Evolutionary conservation across 2,329 filamentous ascomycete genomes (phyloP).

Genomic region (Arachnomyces sp.): DNA sequence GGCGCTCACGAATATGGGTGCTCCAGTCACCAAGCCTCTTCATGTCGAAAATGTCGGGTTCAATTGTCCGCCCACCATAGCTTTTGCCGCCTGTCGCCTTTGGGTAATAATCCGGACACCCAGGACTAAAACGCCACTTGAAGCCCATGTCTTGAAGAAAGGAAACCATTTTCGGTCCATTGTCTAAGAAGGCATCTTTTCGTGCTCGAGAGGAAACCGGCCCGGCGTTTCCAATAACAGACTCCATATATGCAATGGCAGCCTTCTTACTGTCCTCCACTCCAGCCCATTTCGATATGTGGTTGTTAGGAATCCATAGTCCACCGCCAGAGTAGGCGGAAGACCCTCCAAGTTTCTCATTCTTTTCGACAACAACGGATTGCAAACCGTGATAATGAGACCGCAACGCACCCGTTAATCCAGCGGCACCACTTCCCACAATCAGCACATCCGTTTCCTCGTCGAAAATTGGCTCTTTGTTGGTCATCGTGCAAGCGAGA

Average conservation of each 20-base stretch:
- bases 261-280: constrained; percentile 19
- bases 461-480: background rate
- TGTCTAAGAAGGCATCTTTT: constrained; percentile 21
- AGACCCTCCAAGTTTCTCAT: constrained; percentile 25
- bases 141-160: constrained; percentile 19
- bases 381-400: constrained; percentile 16
- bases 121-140: constrained; percentile 16
- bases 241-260: constrained; percentile 20
- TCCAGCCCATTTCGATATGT: constrained; percentile 11
- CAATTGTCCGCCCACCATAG: constrained; percentile 19
- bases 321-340: constrained; percentile 29
- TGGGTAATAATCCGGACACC: constrained; percentile 29
- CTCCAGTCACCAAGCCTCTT: constrained; percentile 21
- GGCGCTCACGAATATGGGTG: constrained; percentile 9
- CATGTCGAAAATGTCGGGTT: constrained; percentile 21
- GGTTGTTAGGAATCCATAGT: constrained; percentile 29
- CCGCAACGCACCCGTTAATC: constrained; percentile 25
- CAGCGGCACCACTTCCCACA: constrained; percentile 27
- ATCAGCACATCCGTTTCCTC: constrained; percentile 21
- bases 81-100: constrained; percentile 14
- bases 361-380: constrained; percentile 28
- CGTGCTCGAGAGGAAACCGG: constrained; percentile 19
- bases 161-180: constrained; percentile 24
- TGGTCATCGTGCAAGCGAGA: no score
- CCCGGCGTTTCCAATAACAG: constrained; percentile 21